A percentile compares a stretch with the other conserved stretches of the same genome.
Evolutionary conservation across 1,284 basidiomycete genomes (phyloP).

Genomic region (Cutaneotrichosporon curvatum): DNA sequence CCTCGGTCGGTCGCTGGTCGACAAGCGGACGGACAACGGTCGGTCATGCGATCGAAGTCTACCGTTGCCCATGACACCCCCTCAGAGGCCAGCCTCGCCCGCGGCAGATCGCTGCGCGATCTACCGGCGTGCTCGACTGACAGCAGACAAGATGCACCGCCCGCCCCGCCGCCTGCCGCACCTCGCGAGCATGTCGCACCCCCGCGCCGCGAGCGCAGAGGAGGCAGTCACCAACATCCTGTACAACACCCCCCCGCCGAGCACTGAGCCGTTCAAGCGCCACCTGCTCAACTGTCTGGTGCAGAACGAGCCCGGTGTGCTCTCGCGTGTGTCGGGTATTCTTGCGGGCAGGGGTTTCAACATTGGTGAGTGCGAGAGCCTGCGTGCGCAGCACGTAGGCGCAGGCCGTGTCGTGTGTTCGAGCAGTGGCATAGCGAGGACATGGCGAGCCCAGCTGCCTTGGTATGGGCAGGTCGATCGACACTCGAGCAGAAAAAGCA

Average conservation of each 20-base stretch:
- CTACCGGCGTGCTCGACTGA: not conserved
- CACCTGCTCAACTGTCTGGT: conserved; percentile 98
- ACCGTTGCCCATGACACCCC: too few species aligned
- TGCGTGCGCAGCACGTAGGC: too few species aligned
- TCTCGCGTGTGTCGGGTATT: conserved; percentile 95
- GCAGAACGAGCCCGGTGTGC: conserved; percentile 97
- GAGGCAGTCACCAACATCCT: conserved; percentile 92
- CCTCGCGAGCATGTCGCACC: conserved; percentile 26
- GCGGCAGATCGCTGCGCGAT: not conserved
- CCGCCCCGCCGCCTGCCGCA: conserved; percentile 37
- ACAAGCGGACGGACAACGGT: too few species aligned
- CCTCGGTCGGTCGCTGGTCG: too few species aligned
- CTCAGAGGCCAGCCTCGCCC: not conserved
- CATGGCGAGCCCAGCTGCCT: not conserved
- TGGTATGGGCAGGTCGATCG: not conserved
- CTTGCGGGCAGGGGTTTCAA: conserved; percentile 97
- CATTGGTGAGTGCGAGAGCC: conserved; percentile 53
- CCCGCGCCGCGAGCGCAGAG: conserved; percentile 59
- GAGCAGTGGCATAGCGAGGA: not conserved
- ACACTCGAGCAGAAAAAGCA: too few species aligned
- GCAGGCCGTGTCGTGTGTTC: too few species aligned
- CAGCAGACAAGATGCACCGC: conserved; percentile 44
- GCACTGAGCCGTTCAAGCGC: conserved; percentile 90
- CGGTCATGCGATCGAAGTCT: too few species aligned
- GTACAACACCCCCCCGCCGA: conserved; percentile 92